phyloP scores from a whole-genome alignment of 2,329 filamentous ascomycete genomes.

The Emmonsiellopsis sp. region DNA sequence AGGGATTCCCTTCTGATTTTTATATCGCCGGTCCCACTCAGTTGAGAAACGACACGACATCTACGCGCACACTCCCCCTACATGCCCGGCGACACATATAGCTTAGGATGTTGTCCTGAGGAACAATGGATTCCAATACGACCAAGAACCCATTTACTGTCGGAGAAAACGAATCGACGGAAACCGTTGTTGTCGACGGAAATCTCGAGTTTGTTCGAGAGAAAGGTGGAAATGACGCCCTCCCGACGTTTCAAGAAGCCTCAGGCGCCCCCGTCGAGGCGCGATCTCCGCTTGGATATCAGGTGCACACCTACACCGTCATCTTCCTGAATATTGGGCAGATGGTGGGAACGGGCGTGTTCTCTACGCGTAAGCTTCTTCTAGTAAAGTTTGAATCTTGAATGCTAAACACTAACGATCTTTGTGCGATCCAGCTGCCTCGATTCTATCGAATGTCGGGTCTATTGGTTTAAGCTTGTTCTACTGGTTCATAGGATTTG shows the following conservation, averaged over 20 bases:
- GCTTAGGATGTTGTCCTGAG: not conserved
- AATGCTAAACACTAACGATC: not conserved
- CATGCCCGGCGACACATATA: too few relatives aligned
- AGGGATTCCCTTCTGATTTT: not conserved
- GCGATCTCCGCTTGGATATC: slow-evolving; percentile 50
- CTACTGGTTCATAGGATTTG: slow-evolving; percentile 55
- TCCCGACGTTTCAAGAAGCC: slow-evolving; percentile 47
- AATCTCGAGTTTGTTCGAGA: not conserved
- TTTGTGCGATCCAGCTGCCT: slow-evolving; percentile 36
- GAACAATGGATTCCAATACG: not conserved
- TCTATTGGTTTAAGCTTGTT: slow-evolving; percentile 54
- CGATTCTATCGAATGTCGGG: slow-evolving; percentile 50
- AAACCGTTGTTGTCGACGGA: not conserved
- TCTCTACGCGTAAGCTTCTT: slow-evolving; percentile 48
- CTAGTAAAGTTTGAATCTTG: not conserved
- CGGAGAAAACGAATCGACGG: not conserved
- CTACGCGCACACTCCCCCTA: too few relatives aligned
- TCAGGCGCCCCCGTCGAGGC: slow-evolving; percentile 53
- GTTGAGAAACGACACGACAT: not conserved
- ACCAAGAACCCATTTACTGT: not conserved
- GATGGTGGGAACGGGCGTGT: slow-evolving; percentile 57
- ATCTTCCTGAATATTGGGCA: slow-evolving; percentile 52
- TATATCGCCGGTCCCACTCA: too few relatives aligned
- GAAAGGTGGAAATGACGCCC: not conserved
- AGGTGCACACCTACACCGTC: slow-evolving; percentile 47